Evolutionary conservation across 2,329 filamentous ascomycete species (phyloP), one percentile per base, ranked within the genome.

Genomic region (Sphaerulina populicola): DNA sequence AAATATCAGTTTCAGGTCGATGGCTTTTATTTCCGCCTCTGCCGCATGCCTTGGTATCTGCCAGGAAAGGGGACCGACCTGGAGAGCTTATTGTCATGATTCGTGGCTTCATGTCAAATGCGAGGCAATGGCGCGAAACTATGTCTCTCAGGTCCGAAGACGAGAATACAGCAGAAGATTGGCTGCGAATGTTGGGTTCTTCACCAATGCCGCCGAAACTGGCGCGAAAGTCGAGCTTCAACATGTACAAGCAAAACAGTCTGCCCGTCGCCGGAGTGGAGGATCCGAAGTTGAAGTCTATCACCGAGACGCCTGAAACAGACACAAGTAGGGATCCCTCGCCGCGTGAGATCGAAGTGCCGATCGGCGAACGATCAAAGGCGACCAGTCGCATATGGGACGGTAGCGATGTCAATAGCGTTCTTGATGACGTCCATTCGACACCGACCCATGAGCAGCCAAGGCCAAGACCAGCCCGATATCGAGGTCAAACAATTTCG

Each of bases 11-110:
- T 47, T 77, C 78, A 5, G 82, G 85, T 11, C 80, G 82, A 47
- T 97, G 88, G 82, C 77, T 98, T 4, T 77, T 98, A 0, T 95
- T 98, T 63, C 86, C 90, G n/a, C 91, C 93, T 1, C 76, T 96
- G n/a, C 76, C 83, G 14, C 76, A 81, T 57, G 75, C 77, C 33
- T 77, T 80, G 54, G 77, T 94, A 15, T 97, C 93, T 10, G 88
- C 89, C 44, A 82, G 91, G 36, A 81, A 77, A 53, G 89, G 89
- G 10, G 83, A 89, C 35, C 67, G 72, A n/a, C 75, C 78, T 47
- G 78, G 81, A 27, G 83, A 94, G 58, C 77, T 97, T 55, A 77
- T 95, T 7, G 73, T 94, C 53, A 96, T 97, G 90, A 77, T 96
- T 49, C 82, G 88, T 52, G 89, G 88, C 37, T 73, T 74, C 55